Evolutionary conservation across 2,329 filamentous ascomycete species (phyloP).

Genomic region (Microthyrium microscopicum): DNA sequence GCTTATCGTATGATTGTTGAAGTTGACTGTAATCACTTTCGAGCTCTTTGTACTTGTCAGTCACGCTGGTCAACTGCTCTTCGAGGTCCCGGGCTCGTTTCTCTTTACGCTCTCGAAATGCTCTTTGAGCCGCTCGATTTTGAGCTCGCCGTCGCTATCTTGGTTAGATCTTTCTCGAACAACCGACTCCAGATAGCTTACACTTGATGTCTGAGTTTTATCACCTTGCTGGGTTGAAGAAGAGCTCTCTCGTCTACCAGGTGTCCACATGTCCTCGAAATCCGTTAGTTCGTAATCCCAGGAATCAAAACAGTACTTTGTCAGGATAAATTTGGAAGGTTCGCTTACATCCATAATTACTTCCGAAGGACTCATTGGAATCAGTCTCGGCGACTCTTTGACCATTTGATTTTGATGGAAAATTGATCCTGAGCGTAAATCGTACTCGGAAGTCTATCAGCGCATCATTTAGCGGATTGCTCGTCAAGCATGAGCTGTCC

Average conservation of each 20-base stretch:
- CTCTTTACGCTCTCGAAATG: constrained; percentile 46
- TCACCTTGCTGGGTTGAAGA: constrained; percentile 12
- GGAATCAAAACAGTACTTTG: constrained; percentile 23
- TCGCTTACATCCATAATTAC: no score
- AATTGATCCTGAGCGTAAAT: constrained; percentile 2
- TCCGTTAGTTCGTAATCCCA: constrained; percentile 22
- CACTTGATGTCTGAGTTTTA: constrained; percentile 1
- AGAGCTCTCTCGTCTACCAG: constrained; percentile 16
- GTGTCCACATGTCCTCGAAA: constrained; percentile 3
- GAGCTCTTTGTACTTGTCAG: constrained; percentile 38
- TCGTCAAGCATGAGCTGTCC: neutral
- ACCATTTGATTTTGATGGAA: constrained; percentile 11
- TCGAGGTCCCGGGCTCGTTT: constrained; percentile 50
- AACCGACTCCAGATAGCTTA: constrained; percentile 9
- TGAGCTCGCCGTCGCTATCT: constrained; percentile 39
- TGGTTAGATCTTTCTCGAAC: constrained; percentile 8
- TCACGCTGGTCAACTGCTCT: constrained; percentile 35
- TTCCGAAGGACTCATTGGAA: no score
- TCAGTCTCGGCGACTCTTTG: constrained; percentile 21
- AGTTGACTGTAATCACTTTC: constrained; percentile 34
- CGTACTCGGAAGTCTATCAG: constrained; percentile 7
- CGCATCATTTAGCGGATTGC: constrained; percentile 1
- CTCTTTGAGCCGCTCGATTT: constrained; percentile 43
- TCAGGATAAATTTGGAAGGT: no score
- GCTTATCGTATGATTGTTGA: constrained; percentile 22